phyloP scores from a whole-genome alignment of 352 stramenopile species.

The Phytophthora pinifolia region DNA sequence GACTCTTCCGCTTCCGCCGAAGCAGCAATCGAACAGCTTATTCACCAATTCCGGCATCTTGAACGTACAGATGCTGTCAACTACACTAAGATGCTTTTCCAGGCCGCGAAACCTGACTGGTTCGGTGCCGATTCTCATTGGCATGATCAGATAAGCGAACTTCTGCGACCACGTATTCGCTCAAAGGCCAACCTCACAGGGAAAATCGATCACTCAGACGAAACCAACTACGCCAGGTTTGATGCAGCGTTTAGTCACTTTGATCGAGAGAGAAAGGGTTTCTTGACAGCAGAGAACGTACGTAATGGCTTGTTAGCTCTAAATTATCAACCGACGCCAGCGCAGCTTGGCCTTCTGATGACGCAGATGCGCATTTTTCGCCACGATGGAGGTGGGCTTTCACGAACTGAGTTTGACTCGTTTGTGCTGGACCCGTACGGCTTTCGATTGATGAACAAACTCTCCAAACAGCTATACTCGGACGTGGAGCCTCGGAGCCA shows the following conservation, averaged over 20 bases:
- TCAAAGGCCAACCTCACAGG: conserved; percentile 31
- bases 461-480: conserved; percentile 40
- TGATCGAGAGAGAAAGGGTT: conserved; percentile 52
- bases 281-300: conserved; percentile 42
- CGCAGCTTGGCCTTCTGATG: conserved; percentile 45
- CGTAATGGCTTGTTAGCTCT: conserved; percentile 41
- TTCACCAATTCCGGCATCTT: conserved; percentile 48
- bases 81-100: conserved; percentile 41
- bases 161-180: conserved; percentile 48
- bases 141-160: conserved; percentile 34
- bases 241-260: conserved; percentile 68
- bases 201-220: conserved; percentile 33
- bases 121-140: conserved; percentile 16
- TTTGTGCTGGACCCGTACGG: conserved; percentile 69
- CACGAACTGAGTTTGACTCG: conserved; percentile 78
- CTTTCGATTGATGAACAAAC: conserved; percentile 27
- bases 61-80: conserved; percentile 34
- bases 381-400: conserved; percentile 39
- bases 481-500: conserved; percentile 10
- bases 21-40: conserved; percentile 46
- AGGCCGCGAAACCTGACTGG: conserved; percentile 7
- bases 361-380: conserved; percentile 44
- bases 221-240: conserved; percentile 33
- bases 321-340: conserved; percentile 36
- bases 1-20: conserved; percentile 27